Evolutionary conservation across 2,329 filamentous ascomycete species (phyloP), one percentile per base, ranked within the genome.

Genomic region (Xylaria sp.): DNA sequence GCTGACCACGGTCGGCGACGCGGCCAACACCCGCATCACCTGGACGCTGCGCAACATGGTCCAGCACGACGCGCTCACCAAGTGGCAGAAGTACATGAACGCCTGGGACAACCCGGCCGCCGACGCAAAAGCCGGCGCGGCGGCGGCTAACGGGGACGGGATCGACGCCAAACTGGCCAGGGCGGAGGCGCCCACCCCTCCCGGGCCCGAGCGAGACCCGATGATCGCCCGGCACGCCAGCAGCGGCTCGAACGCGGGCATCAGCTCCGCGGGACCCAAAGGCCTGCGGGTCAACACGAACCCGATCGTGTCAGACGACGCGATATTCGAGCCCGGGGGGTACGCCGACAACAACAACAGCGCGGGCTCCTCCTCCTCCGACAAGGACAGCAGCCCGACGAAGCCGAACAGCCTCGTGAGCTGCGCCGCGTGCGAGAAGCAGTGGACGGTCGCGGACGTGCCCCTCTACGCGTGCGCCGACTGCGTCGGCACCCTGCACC

Each of bases 401-500:
- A 63, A 68, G 50, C 67, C 67, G 7, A 50, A 40, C 1, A 58
- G 40, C 53, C 57, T 63, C 37, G 60, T 66, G 16, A 37, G 34
- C 11, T 69, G 67, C 49, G 64, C 61, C 19, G 63, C 61, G 11
- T 69, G 67, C 54, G 59, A 61, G 8, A 53, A 46, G 50, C 42
- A 58, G 45, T 69, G 62, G 61, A 62, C 57, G 0, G 56, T 68
- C 1, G 57, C 61, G 44, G 61, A 65, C 26, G 59, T 42, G 55
- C 59, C 63, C 7, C 45, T 69, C 17, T 60, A 63, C 42, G 60
- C 52, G n/a, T 69, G 66, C 48, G 65, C 62, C 17, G 67, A 69
- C 41, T 68, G 66, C 45, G 53, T 65, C 6, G 64, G 63, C 19
- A 42, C 47, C 26, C 24, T 60, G 7, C 59, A 66, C 44, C 51